Evolutionary conservation across 2,329 filamentous ascomycete species (phyloP).

Genomic region (Myriosclerotinia scirpicola): DNA sequence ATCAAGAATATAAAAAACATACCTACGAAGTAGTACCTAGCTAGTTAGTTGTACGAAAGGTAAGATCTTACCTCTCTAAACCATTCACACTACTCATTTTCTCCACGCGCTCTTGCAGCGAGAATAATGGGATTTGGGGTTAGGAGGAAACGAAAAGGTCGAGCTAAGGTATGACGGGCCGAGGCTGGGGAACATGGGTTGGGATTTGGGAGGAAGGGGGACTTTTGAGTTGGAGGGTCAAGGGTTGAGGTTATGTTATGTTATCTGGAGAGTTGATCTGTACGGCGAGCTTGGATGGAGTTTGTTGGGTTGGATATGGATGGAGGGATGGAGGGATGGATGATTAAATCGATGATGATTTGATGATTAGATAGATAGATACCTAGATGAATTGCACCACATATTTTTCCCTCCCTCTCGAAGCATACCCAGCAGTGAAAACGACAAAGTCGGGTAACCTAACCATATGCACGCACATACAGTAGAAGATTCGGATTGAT

Average conservation of each 20-base stretch:
- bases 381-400: not conserved
- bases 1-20: not conserved
- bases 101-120: constrained; percentile 19
- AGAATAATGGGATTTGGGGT: not conserved
- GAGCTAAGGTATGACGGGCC: constrained; percentile 15
- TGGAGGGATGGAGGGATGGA: not conserved
- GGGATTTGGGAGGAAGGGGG: not conserved
- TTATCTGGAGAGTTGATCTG: too few species aligned
- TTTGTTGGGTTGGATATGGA: not conserved
- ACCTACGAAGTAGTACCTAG: not conserved
- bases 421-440: not conserved
- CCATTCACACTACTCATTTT: constrained; percentile 8
- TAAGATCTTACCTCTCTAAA: not conserved
- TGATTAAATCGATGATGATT: not conserved
- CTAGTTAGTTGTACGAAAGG: not conserved
- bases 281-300: too few species aligned
- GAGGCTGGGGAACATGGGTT: constrained; percentile 15
- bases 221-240: not conserved
- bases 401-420: not conserved
- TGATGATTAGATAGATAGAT: not conserved
- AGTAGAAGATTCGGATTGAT: not conserved
- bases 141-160: not conserved
- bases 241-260: too few species aligned
- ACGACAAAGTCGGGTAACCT: not conserved
- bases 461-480: not conserved